These are phyloP conservation scores for Aeminium ludgeri DNA, from an alignment of 495 filamentous ascomycete genomes.

Conservation along the genomic window DNA sequence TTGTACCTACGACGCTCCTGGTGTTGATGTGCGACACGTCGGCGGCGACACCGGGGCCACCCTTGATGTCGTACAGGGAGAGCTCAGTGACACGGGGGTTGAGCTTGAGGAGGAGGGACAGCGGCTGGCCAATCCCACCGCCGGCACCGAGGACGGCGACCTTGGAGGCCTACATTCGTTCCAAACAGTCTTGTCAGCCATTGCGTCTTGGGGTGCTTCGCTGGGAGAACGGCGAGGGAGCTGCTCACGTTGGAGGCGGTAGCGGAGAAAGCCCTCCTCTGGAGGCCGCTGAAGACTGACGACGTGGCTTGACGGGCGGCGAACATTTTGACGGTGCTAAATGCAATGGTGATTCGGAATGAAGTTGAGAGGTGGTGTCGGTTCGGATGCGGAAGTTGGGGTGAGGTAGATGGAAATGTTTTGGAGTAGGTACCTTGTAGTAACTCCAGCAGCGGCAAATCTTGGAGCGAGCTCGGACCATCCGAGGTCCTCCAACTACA, in stretches of 20 bases:
- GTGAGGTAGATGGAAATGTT: background rate
- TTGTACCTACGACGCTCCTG: conserved; percentile 49
- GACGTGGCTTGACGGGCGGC: conserved; percentile 38
- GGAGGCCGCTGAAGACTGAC: conserved; percentile 46
- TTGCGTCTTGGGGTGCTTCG: background rate
- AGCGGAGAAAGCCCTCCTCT: conserved; percentile 86
- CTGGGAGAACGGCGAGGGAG: background rate
- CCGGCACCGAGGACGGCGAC: conserved; percentile 89
- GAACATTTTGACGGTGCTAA: conserved; percentile 45
- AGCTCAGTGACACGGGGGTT: conserved; percentile 87
- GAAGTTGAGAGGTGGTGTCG: background rate
- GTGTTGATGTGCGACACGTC: conserved; percentile 98
- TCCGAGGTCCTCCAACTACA: too few species aligned
- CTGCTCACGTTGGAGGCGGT: conserved; percentile 68
- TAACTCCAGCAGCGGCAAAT: too few species aligned
- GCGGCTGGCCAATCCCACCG: conserved; percentile 94
- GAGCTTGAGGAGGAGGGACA: conserved; percentile 94
- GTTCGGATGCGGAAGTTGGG: background rate
- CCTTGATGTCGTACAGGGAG: conserved; percentile 92
- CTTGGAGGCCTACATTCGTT: conserved; percentile 60
- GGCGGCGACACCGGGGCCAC: conserved; percentile 90
- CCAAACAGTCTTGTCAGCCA: conserved; percentile 22
- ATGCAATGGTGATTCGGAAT: background rate
- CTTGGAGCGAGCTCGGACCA: too few species aligned
- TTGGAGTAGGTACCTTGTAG: too few species aligned